Evolutionary conservation across 805 yeast species (phyloP), one percentile per base, ranked within the genome.

Genomic region (Cyberlindnera xishuangbannaensis): DNA sequence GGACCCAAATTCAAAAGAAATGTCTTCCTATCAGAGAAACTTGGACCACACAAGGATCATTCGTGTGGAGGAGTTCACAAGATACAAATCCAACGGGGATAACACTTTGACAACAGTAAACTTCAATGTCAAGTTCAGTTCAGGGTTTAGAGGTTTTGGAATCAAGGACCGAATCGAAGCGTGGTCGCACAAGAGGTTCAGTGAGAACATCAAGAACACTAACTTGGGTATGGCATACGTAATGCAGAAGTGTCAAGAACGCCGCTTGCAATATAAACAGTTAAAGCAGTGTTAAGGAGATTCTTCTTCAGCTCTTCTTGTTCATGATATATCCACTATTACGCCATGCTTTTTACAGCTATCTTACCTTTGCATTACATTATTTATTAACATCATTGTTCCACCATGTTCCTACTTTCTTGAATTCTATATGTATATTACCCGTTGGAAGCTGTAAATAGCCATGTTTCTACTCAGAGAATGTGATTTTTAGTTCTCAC

Each of bases 1-100:
- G 15, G 82, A 88, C 55, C 85, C 90, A 1, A 46, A 53, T 8
- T 51, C 56, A 5, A 59, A 66, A 39, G 63, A 64, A 7, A 65
- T 88, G 71, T 50, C 63, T 36, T 73, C 94, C 3, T 87, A 83
- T 61, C 78, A 85, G 12, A 70, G 86, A 41, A 88, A 88, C 55
- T 59, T 88, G 30, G 97, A 90, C 53, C 96, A 90, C 54, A 76
- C 83, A 1, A 69, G 71, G 43, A 73, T 88, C 33, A 71, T 88
- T 40, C 68, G 79, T 43, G 81, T 88, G 13, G 95, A 85, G 52
- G 97, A 88, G 52, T 73, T 61, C 47, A 73, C 86, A 15, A 65
- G 62, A 2, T 88, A 82, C 55, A 42, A 58, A 11, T 63, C 54
- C 31, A 58, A 62, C 26, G 47, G 48, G 1, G 54, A 48, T 4